Base-by-base conservation (phyloP, 331 rosid species). In the Telfairia occidentalis region DNA sequence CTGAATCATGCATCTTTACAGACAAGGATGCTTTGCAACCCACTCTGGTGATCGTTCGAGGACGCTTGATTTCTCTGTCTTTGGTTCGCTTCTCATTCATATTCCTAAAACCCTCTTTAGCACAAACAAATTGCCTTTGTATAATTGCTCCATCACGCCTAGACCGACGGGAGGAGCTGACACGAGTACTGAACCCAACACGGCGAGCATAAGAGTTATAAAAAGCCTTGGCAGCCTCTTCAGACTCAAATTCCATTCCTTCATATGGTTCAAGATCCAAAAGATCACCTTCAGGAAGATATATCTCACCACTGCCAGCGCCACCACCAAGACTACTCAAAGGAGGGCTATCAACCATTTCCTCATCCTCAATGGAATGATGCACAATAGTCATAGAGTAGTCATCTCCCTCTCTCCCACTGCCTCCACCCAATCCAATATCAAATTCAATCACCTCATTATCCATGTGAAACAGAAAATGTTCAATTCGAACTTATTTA, bases 1-100 rank as follows among this genome's bases (percentile, higher is more conserved):
- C 98, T 45, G 97, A 91, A 80, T 94, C 97, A 18, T 94, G 98
- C 96, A 91, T 91, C 88, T 94, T 94, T 45, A 91, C 98, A 15
- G 98, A 94, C 80, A 94, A 84, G n/a, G 98, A 91, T 0, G 98
- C 97, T 79, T 94, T 94, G 94, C 98, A 94, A 24, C 98, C 98
- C 0, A 94, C 98, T 85, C 98, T 80, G 2, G 98, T 94, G 45
- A 94, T 70, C 3, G 92, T 91, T n/a, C 98, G 83, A 0, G 98
- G 98, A 61, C 98, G 92, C 87, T 94, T 94, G 78, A 94, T 91
- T 85, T 94, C 98, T 63, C 97, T 88, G 76, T 94, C 98, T 79
- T 94, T 94, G n/a, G 98, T 94, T 35, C 98, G 87, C 82, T 91
- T 94, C 92, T 94, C 98, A 72, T 94, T 94, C 92, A 91, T 80